Evolutionary conservation across 305 asterid species (phyloP).

Genomic region (Coffea humblotiana): DNA sequence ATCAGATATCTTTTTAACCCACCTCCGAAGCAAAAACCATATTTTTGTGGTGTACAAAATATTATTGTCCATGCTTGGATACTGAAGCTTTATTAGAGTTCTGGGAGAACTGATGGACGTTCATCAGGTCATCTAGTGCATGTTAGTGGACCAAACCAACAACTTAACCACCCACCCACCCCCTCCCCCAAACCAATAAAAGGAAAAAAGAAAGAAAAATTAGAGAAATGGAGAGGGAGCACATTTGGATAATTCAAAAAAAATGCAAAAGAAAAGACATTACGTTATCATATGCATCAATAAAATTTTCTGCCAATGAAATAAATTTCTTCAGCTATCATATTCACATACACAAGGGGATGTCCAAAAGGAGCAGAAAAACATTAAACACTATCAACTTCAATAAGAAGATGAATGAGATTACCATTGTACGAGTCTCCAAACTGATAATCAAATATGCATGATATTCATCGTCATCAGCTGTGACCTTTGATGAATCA

Average conservation of each 20-base stretch:
- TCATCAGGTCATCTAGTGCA: not conserved
- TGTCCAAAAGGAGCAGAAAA: not conserved
- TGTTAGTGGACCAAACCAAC: not conserved
- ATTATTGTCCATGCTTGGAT: not conserved
- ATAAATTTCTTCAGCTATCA: not conserved
- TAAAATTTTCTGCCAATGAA: not conserved
- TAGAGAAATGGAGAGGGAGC: not conserved
- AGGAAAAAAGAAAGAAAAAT: not conserved
- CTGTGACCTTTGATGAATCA: conserved; percentile 66
- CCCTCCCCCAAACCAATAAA: not conserved
- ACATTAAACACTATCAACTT: not conserved
- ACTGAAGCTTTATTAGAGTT: not conserved
- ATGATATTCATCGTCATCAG: conserved; percentile 95
- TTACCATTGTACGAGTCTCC: conserved; percentile 96
- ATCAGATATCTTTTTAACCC: not conserved
- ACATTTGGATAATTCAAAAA: not conserved
- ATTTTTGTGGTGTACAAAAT: not conserved
- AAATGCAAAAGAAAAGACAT: not conserved
- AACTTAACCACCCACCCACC: not conserved
- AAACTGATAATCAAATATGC: conserved; percentile 93
- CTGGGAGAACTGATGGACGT: not conserved
- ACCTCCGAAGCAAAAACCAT: not conserved
- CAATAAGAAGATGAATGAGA: not conserved
- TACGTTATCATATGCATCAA: not conserved
- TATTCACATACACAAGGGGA: not conserved